A percentile compares a stretch with the other conserved stretches of the same genome.
Conservation (phyloP, 2,329 filamentous ascomycete species). For the Chalara sp. region DNA sequence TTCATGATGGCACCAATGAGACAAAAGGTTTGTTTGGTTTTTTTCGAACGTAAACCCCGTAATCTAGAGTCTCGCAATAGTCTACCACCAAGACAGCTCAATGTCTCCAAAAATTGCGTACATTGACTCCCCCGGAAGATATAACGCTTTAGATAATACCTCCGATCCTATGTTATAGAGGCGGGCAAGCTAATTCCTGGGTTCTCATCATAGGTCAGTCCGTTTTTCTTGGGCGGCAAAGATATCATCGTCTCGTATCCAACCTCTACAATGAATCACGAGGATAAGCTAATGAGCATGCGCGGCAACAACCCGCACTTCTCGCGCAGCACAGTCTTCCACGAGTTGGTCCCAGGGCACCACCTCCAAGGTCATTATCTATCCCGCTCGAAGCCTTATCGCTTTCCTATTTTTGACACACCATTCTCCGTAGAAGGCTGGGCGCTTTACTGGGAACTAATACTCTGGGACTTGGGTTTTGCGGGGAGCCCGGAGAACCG, state of each 20-base stretch:
- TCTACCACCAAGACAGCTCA: no score
- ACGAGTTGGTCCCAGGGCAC: constrained; percentile 55
- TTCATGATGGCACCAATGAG: constrained; percentile 47
- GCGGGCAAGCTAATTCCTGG: no score
- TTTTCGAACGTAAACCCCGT: no score
- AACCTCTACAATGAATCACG: constrained; percentile 43
- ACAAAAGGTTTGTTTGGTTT: constrained; percentile 36
- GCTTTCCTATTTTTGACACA: constrained; percentile 42
- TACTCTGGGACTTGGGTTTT: constrained; percentile 50
- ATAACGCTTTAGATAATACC: no score
- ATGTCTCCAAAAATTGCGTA: no score
- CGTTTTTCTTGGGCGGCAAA: constrained; percentile 52
- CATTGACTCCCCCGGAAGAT: no score
- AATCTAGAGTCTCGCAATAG: no score
- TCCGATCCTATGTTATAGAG: no score
- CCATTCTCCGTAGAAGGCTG: constrained; percentile 56
- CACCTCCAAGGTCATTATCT: constrained; percentile 46
- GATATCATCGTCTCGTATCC: constrained; percentile 51
- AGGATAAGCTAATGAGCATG: constrained; percentile 50
- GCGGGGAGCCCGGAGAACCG: constrained; percentile 41
- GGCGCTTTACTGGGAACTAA: constrained; percentile 57
- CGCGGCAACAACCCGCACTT: constrained; percentile 53
- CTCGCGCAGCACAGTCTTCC: constrained; percentile 51
- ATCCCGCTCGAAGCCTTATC: constrained; percentile 40
- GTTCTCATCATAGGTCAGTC: constrained; percentile 27